Percentiles rank a stretch among this genome's conserved stretches.
Conservation (phyloP, 805 yeast species). For the Candida rishiriensis region DNA sequence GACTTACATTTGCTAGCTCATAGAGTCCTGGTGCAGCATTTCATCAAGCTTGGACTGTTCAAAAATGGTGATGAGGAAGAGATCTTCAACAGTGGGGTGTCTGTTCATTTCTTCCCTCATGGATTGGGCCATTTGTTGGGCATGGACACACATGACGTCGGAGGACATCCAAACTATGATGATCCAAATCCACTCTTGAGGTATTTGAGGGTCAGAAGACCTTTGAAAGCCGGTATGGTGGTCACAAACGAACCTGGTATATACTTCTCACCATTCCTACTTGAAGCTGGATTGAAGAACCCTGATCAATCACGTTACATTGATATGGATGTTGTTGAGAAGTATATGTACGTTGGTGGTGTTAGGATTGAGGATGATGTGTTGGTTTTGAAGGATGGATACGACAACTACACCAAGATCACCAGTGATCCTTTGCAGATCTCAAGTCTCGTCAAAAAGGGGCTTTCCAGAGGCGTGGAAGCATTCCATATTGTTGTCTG, state of each 20-base stretch:
- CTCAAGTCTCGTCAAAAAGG: slow-evolving; percentile 66
- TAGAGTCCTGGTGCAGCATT: slow-evolving; percentile 63
- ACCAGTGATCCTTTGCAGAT: slow-evolving; percentile 86
- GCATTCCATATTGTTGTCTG: slow-evolving; percentile 51
- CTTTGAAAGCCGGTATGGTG: slow-evolving; percentile 70
- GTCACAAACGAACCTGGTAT: slow-evolving; percentile 94
- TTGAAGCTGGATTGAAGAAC: slow-evolving; percentile 57
- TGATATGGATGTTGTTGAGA: slow-evolving; percentile 59
- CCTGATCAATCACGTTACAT: slow-evolving; percentile 52
- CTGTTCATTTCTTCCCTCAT: slow-evolving; percentile 87
- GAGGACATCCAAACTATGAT: slow-evolving; percentile 79
- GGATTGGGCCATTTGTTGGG: slow-evolving; percentile 94
- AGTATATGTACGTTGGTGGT: slow-evolving; percentile 90
- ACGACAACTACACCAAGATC: slow-evolving; percentile 74
- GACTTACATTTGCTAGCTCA: slow-evolving; percentile 79
- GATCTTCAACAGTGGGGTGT: slow-evolving; percentile 62
- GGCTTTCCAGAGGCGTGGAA: slow-evolving; percentile 54
- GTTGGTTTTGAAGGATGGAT: slow-evolving; percentile 69
- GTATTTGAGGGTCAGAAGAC: slow-evolving; percentile 78
- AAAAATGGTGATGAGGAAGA: slow-evolving; percentile 51
- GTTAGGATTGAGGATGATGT: slow-evolving; percentile 95
- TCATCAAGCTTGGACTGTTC: slow-evolving; percentile 74
- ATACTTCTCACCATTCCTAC: slow-evolving; percentile 80
- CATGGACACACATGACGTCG: slow-evolving; percentile 95
- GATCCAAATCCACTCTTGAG: slow-evolving; percentile 75